phyloP scores from a whole-genome alignment of 371 early-diverging fungal genomes.

The Lichtheimia hyalospora region DNA sequence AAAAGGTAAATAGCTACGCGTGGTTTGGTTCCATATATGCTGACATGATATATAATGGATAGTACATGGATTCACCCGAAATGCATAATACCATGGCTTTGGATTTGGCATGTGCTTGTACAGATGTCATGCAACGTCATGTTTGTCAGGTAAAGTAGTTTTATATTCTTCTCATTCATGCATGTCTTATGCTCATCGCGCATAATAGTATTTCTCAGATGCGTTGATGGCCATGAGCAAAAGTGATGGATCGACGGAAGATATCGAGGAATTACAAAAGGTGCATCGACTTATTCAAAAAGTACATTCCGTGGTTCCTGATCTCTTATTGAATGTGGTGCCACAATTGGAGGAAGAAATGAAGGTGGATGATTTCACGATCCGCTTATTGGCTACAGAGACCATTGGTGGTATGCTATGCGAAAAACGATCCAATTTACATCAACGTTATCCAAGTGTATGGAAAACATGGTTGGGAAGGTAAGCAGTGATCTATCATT shows the following conservation, averaged over 20 bases:
- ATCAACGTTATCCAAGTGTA: slow-evolving; percentile 72
- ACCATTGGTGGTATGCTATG: slow-evolving; percentile 88
- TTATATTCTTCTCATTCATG: not conserved
- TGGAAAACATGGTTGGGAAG: slow-evolving; percentile 91
- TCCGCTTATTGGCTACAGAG: slow-evolving; percentile 77
- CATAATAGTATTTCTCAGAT: slow-evolving; percentile 72
- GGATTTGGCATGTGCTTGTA: slow-evolving; percentile 74
- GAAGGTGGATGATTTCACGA: slow-evolving; percentile 72
- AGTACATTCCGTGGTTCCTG: slow-evolving; percentile 73
- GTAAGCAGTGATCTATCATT: slow-evolving; percentile 18
- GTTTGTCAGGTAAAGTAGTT: slow-evolving; percentile 77
- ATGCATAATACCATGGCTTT: slow-evolving; percentile 79
- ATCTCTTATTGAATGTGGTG: slow-evolving; percentile 83
- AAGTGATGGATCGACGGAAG: slow-evolving; percentile 44
- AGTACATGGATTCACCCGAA: slow-evolving; percentile 15
- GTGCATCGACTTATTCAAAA: slow-evolving; percentile 82
- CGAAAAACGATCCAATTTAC: slow-evolving; percentile 67
- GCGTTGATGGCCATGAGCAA: slow-evolving; percentile 60
- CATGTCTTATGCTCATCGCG: too few relatives aligned
- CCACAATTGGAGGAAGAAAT: slow-evolving; percentile 96
- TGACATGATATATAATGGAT: too few relatives aligned
- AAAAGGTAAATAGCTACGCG: slow-evolving; percentile 33
- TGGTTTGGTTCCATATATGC: too few relatives aligned
- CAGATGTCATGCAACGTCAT: slow-evolving; percentile 86
- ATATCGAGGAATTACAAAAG: slow-evolving; percentile 62